A percentile compares a stretch with the other conserved stretches of the same genome.
Evolutionary conservation across 306 rosid genomes (phyloP).

Genomic region (Cajanus cajan): DNA sequence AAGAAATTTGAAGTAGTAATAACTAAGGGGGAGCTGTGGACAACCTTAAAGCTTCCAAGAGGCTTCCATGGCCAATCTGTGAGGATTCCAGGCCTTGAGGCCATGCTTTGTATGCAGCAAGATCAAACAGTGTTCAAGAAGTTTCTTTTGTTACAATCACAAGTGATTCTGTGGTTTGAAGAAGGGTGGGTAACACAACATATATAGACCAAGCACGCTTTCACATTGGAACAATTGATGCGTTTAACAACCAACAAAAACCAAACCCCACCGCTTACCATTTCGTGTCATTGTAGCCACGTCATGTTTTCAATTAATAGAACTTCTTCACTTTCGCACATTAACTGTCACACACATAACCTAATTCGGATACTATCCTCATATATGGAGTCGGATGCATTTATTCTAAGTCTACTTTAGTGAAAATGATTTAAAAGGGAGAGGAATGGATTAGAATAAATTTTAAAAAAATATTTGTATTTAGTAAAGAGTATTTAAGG

Average conservation of each 20-base stretch:
- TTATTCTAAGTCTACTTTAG: no score
- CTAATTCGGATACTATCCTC: no score
- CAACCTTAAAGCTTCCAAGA: constrained; percentile 57
- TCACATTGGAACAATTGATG: not conserved
- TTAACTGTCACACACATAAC: not conserved
- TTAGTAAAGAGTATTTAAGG: no score
- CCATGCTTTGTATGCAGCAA: constrained; percentile 30
- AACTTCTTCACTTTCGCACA: not conserved
- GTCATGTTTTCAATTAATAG: not conserved
- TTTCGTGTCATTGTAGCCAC: not conserved
- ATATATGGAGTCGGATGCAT: no score
- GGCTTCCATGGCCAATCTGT: constrained; percentile 74
- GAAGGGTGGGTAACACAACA: not conserved
- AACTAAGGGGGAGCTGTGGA: not conserved
- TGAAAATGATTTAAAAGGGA: no score
- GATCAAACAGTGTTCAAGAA: not conserved
- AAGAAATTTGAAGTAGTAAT: not conserved
- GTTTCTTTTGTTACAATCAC: not conserved
- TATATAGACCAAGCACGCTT: not conserved
- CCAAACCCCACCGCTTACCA: not conserved
- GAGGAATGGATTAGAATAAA: no score
- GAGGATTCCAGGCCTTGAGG: constrained; percentile 63
- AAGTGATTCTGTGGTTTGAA: not conserved
- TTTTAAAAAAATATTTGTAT: no score
- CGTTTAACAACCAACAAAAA: not conserved